A percentile compares a stretch with the other conserved stretches of the same genome.
Conservation (phyloP, 1,284 basidiomycete genomes). For the Gymnopus androsaceus region DNA sequence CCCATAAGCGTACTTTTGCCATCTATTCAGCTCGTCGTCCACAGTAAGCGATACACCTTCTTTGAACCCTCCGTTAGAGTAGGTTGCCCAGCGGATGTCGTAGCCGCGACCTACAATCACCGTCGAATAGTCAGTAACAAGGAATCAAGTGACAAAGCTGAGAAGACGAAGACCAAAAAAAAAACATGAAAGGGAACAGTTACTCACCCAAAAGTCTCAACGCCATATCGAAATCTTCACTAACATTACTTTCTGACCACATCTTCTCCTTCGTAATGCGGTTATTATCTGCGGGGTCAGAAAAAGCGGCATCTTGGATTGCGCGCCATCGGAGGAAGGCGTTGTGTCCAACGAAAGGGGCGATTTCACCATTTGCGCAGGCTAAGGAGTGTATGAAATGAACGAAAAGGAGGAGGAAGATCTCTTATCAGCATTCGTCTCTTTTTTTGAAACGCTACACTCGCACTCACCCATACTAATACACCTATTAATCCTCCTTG, state of each 20-base stretch:
- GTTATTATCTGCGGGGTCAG: constrained; percentile 53
- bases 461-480: constrained; percentile 67
- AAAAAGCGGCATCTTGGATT: constrained; percentile 75
- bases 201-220: constrained; percentile 41
- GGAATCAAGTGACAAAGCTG: too few species aligned
- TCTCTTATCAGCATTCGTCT: too few species aligned
- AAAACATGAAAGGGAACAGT: too few species aligned
- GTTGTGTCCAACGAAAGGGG: constrained; percentile 87
- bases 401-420: background rate
- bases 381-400: constrained; percentile 32
- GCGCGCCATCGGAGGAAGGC: constrained; percentile 85
- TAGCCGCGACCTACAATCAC: too few species aligned
- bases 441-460: constrained; percentile 17
- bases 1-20: constrained; percentile 62
- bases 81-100: constrained; percentile 79
- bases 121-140: too few species aligned
- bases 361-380: constrained; percentile 77
- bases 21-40: constrained; percentile 80
- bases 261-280: constrained; percentile 33
- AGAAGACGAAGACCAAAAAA: too few species aligned
- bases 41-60: constrained; percentile 86
- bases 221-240: constrained; percentile 81
- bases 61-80: constrained; percentile 79
- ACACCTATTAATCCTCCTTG: constrained; percentile 67
- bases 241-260: constrained; percentile 84